These are phyloP conservation scores for Saksenaea oblongispora DNA, from an alignment of 371 early-diverging fungal species.

Conservation along the genomic window DNA sequence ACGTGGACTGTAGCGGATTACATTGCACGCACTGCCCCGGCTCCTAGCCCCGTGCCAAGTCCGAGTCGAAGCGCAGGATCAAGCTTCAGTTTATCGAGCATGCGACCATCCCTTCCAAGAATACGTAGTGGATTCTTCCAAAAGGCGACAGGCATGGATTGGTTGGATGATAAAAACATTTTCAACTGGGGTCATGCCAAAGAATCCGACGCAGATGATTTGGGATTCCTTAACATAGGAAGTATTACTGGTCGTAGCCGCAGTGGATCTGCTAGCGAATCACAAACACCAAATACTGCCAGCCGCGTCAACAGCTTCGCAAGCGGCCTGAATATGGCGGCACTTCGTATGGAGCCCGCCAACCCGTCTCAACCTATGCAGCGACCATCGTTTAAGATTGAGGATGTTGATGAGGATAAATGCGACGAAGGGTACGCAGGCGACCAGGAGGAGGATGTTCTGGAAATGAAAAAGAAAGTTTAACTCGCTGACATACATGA, in stretches of 20 bases:
- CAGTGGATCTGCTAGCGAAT: slow-evolving; percentile 26
- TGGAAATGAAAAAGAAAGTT: slow-evolving; percentile 10
- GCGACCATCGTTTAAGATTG: slow-evolving; percentile 20
- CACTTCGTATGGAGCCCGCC: slow-evolving; percentile 20
- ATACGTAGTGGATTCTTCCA: slow-evolving; percentile 31
- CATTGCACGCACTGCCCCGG: slow-evolving; percentile 17
- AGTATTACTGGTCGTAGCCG: slow-evolving; percentile 19
- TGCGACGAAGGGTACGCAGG: slow-evolving; percentile 28
- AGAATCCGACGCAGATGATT: slow-evolving; percentile 20
- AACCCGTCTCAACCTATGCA: slow-evolving; percentile 4
- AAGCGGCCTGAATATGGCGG: slow-evolving; percentile 13
- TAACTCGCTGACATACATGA: not conserved
- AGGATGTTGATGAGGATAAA: slow-evolving; percentile 20
- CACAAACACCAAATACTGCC: slow-evolving; percentile 16
- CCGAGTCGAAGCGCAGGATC: slow-evolving; percentile 16
- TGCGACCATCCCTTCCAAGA: slow-evolving; percentile 18
- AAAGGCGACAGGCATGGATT: slow-evolving; percentile 30
- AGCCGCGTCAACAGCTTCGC: slow-evolving; percentile 33
- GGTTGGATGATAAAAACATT: slow-evolving; percentile 50
- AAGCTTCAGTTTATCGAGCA: slow-evolving; percentile 17
- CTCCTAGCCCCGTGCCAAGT: slow-evolving; percentile 5
- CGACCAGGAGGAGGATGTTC: slow-evolving; percentile 25
- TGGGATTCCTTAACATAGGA: slow-evolving; percentile 16
- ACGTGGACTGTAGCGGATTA: slow-evolving; percentile 15
- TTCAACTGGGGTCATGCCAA: slow-evolving; percentile 49